Evolutionary conservation across 2,329 filamentous ascomycete genomes (phyloP).

Genomic region (Fusarium sp.): DNA sequence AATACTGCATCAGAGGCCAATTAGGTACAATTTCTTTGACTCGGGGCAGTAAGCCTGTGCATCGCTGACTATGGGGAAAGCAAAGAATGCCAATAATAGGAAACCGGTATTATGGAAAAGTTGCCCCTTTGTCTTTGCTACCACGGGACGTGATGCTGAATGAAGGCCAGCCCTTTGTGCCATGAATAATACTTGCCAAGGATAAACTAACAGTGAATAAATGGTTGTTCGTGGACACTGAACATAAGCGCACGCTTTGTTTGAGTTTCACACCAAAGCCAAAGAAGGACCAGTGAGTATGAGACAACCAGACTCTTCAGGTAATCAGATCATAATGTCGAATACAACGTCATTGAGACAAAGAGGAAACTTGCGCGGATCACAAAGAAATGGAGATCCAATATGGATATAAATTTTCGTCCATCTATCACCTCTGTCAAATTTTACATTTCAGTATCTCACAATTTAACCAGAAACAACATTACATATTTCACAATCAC

Average conservation of each 20-base stretch:
- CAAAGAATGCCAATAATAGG: background rate
- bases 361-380: background rate
- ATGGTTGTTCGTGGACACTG: background rate
- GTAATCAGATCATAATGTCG: background rate
- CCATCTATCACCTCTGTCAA: background rate
- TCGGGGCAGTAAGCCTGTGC: background rate
- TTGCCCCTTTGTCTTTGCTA: background rate
- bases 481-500: background rate
- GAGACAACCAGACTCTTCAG: background rate
- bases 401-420: background rate
- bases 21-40: background rate
- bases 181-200: background rate
- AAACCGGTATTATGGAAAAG: background rate
- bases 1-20: background rate
- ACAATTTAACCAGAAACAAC: background rate
- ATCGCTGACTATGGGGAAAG: background rate
- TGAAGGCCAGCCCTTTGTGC: background rate
- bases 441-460: background rate
- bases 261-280: background rate
- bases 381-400: background rate
- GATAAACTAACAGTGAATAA: background rate
- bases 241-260: background rate
- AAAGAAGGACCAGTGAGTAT: background rate
- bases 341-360: background rate
- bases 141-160: background rate